Percentiles rank a stretch among this genome's conserved stretches.
phyloP scores from a whole-genome alignment of 2,329 filamentous ascomycete genomes.

The Tolypocladium ovalisporum region DNA sequence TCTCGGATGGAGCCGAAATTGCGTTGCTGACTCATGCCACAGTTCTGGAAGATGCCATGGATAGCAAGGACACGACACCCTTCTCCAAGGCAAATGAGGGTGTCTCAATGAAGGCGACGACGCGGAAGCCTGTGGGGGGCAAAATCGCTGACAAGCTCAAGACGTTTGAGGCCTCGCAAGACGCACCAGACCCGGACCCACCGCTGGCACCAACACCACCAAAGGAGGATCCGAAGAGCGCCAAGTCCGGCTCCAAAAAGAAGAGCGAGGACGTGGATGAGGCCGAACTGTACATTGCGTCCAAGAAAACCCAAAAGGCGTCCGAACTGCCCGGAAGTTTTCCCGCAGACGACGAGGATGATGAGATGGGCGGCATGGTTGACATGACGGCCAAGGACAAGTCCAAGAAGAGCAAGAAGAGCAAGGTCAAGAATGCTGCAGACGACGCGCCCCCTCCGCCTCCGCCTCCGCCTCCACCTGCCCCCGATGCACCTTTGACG shows the following conservation, averaged over 20 bases:
- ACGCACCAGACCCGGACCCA: slow-evolving; percentile 23
- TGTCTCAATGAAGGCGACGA: slow-evolving; percentile 27
- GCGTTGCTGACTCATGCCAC: slow-evolving; percentile 37
- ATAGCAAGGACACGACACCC: slow-evolving; percentile 28
- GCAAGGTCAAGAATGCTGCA: slow-evolving; percentile 10
- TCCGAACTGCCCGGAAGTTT: slow-evolving; percentile 40
- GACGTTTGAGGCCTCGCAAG: slow-evolving; percentile 38
- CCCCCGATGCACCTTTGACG: slow-evolving; percentile 35
- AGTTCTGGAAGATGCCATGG: slow-evolving; percentile 32
- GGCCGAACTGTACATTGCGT: slow-evolving; percentile 16
- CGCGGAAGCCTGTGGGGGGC: slow-evolving; percentile 36
- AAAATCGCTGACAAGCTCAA: slow-evolving; percentile 47
- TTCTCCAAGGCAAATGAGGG: slow-evolving; percentile 23
- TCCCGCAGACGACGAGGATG: slow-evolving; percentile 39
- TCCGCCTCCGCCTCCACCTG: slow-evolving; percentile 22
- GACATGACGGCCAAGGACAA: slow-evolving; percentile 34
- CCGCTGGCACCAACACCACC: slow-evolving; percentile 25
- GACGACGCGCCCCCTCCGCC: slow-evolving; percentile 12
- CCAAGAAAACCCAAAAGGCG: slow-evolving; percentile 18
- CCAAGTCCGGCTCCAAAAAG: slow-evolving; percentile 29
- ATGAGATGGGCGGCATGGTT: slow-evolving; percentile 39
- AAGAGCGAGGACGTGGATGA: slow-evolving; percentile 24
- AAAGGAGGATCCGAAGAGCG: slow-evolving; percentile 8
- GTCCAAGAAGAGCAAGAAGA: slow-evolving; percentile 25
- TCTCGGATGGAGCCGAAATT: slow-evolving; percentile 29